Conservation (phyloP, 495 filamentous ascomycete genomes). For the Aspergillus leporis region DNA sequence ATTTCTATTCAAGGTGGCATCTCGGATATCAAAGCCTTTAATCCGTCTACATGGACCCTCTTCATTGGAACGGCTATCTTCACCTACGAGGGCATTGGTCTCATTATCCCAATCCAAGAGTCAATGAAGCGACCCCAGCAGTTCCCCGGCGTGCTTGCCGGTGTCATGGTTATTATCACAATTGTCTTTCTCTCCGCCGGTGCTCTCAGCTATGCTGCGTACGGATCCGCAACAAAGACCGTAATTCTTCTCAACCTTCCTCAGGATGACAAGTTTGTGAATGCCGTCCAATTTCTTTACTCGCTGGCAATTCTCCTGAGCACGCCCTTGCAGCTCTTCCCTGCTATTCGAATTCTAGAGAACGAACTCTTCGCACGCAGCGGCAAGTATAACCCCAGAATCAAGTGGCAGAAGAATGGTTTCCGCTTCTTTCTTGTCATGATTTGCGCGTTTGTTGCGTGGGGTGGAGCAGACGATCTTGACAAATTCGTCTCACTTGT, state of each 20-base stretch:
- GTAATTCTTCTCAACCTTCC: slow-evolving; percentile 95
- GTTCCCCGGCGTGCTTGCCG: slow-evolving; percentile 81
- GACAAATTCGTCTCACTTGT: slow-evolving; percentile 97
- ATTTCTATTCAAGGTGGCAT: slow-evolving; percentile 72
- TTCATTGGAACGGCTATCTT: slow-evolving; percentile 99
- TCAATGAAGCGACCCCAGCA: slow-evolving; percentile 88
- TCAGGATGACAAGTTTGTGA: slow-evolving; percentile 94
- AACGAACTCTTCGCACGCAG: slow-evolving; percentile 74
- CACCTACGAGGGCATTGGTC: slow-evolving; percentile 95
- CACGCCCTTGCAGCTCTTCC: slow-evolving; percentile 94
- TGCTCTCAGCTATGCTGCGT: slow-evolving; percentile 92
- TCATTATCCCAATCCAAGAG: slow-evolving; percentile 98
- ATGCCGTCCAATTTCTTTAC: slow-evolving; percentile 93
- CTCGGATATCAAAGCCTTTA: slow-evolving; percentile 84
- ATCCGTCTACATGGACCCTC: slow-evolving; percentile 84
- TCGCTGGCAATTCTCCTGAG: slow-evolving; percentile 90
- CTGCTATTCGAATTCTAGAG: slow-evolving; percentile 79
- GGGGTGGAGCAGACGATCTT: slow-evolving; percentile 87
- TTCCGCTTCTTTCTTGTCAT: slow-evolving; percentile 92
- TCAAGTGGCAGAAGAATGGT: slow-evolving; percentile 98
- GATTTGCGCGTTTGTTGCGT: slow-evolving; percentile 81
- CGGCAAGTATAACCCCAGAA: slow-evolving; percentile 91
- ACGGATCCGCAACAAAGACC: slow-evolving; percentile 90
- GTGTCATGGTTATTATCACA: slow-evolving; percentile 92
- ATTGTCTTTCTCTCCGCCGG: slow-evolving; percentile 88